Conservation (phyloP, 805 yeast species). For the Suhomyces faveliae region DNA sequence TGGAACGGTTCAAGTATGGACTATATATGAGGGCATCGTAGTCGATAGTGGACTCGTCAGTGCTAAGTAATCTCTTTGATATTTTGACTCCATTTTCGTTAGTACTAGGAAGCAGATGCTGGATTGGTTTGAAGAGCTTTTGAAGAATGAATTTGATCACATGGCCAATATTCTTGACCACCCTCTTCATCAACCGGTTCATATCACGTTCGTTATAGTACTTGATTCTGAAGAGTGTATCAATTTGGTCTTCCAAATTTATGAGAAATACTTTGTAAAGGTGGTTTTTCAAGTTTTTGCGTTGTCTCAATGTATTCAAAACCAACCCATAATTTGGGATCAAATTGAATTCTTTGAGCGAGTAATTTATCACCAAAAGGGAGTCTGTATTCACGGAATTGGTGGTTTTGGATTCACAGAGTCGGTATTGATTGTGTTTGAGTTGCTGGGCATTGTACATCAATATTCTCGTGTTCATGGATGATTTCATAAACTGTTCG, state of each 20-base stretch:
- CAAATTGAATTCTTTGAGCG: constrained; percentile 30
- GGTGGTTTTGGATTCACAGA: constrained; percentile 22
- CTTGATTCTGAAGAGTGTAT: constrained; percentile 35
- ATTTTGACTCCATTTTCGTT: neutral
- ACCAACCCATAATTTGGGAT: constrained; percentile 35
- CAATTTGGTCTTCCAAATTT: constrained; percentile 39
- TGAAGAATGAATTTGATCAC: constrained; percentile 27
- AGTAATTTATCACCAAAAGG: constrained; percentile 17
- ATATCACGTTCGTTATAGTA: constrained; percentile 30
- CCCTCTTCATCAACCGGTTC: constrained; percentile 25
- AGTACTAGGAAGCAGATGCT: neutral
- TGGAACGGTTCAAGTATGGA: constrained; percentile 20
- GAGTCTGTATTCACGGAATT: constrained; percentile 8
- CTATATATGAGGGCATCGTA: constrained; percentile 27
- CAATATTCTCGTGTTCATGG: constrained; percentile 16
- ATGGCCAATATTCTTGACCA: constrained; percentile 26
- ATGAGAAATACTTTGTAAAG: constrained; percentile 35
- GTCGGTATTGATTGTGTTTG: constrained; percentile 31
- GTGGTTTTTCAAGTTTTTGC: constrained; percentile 28
- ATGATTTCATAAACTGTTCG: constrained; percentile 22
- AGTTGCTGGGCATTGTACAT: constrained; percentile 24
- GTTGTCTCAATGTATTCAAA: constrained; percentile 22
- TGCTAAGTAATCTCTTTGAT: neutral
- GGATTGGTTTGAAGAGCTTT: constrained; percentile 20
- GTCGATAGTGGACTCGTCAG: neutral